Conservation (phyloP, 2,329 filamentous ascomycete genomes). For the Fusarium sterilihyphosum region DNA sequence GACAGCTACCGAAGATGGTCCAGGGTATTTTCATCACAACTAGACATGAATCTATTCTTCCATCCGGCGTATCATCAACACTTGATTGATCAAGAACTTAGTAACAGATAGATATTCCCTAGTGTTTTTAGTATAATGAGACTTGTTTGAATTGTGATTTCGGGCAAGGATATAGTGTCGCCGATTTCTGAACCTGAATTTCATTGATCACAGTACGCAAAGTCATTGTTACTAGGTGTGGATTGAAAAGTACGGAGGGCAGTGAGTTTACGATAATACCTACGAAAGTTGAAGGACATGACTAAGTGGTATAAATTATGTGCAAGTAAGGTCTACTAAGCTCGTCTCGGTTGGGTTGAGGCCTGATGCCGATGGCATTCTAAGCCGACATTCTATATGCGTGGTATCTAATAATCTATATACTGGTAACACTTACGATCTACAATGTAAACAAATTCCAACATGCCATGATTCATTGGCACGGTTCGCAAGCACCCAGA, state of each 20-base stretch:
- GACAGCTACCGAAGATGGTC: background rate
- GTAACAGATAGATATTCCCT: accelerated
- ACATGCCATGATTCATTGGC: accelerated
- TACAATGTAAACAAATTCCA: background rate
- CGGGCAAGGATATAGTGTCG: too few species aligned
- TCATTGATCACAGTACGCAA: too few species aligned
- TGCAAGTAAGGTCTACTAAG: accelerated
- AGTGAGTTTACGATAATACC: too few species aligned
- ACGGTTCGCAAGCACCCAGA: background rate
- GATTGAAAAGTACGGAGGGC: too few species aligned
- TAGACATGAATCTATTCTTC: too few species aligned
- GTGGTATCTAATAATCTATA: background rate
- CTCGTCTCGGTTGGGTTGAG: too few species aligned
- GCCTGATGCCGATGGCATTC: accelerated
- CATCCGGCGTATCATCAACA: too few species aligned
- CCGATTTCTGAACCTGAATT: too few species aligned
- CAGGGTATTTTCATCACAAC: background rate
- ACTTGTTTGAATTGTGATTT: background rate
- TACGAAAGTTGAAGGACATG: too few species aligned
- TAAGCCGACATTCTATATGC: accelerated
- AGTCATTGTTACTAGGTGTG: too few species aligned
- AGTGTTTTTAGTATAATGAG: background rate
- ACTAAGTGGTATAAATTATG: accelerated
- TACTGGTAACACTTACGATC: accelerated
- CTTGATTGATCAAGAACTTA: accelerated